These are phyloP conservation scores for Leucocoprinus leucothites DNA, from an alignment of 768 basidiomycete species.

Conservation along the genomic window DNA sequence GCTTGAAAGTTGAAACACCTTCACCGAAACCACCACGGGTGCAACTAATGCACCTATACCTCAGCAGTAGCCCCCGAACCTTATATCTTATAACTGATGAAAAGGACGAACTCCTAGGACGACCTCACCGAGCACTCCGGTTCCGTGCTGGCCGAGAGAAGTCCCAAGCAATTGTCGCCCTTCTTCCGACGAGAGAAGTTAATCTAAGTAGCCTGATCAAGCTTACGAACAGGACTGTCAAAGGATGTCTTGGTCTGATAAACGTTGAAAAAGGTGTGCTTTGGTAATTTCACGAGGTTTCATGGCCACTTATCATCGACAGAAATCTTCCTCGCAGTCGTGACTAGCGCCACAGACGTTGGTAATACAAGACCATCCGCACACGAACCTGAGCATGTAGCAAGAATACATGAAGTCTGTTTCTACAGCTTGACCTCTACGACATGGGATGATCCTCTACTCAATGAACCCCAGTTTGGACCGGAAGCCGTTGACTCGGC, in stretches of 20 bases:
- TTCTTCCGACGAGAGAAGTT: slow-evolving; percentile 70
- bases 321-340: slow-evolving; percentile 87
- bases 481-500: slow-evolving; percentile 53
- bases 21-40: slow-evolving; percentile 3
- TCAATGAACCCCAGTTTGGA: slow-evolving; percentile 50
- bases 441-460: slow-evolving; percentile 74
- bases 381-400: slow-evolving; percentile 61
- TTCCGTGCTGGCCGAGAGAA: slow-evolving; percentile 60
- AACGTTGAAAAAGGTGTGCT: slow-evolving; percentile 63
- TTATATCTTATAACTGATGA: slow-evolving; percentile 71
- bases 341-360: slow-evolving; percentile 73
- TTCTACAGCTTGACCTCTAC: slow-evolving; percentile 87
- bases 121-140: slow-evolving; percentile 61
- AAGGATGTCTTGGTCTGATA: slow-evolving; percentile 84
- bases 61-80: slow-evolving; percentile 63
- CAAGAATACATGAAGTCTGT: slow-evolving; percentile 82
- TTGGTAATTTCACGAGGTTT: not conserved
- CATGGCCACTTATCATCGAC: slow-evolving; percentile 7
- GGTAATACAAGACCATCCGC: slow-evolving; percentile 67
- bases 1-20: not conserved
- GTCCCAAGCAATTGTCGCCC: slow-evolving; percentile 82
- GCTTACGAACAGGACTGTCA: slow-evolving; percentile 68
- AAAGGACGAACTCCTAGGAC: slow-evolving; percentile 60
- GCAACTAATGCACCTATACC: slow-evolving; percentile 66
- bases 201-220: slow-evolving; percentile 62